These are phyloP conservation scores for Vaccinium vitisidaea DNA, from an alignment of 148 eudicot genomes.

Conservation along the genomic window DNA sequence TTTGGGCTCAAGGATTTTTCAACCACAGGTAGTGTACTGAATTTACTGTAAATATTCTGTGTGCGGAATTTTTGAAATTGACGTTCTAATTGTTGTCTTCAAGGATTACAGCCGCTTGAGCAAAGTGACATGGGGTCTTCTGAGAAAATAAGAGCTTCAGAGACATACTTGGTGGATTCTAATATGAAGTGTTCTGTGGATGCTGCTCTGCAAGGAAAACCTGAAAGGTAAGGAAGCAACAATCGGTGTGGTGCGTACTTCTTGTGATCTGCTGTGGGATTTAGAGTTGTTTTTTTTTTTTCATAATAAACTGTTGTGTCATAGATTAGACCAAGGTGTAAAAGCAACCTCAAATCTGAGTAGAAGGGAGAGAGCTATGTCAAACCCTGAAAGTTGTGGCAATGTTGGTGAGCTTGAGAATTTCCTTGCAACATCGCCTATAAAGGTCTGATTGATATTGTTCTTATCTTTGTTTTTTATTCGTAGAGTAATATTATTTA, in stretches of 20 bases:
- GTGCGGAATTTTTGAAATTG: conserved; percentile 13
- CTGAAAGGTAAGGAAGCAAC: conserved; percentile 48
- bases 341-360: conserved; percentile 37
- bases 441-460: conserved; percentile 39
- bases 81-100: conserved; percentile 31
- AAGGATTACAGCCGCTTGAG: conserved; percentile 66
- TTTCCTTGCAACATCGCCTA: conserved; percentile 35
- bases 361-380: conserved; percentile 25
- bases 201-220: conserved; percentile 66
- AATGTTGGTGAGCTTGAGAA: conserved; percentile 42
- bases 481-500: not conserved
- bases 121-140: conserved; percentile 32
- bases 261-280: not conserved
- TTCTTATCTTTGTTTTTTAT: not conserved
- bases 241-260: conserved; percentile 1
- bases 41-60: conserved; percentile 16
- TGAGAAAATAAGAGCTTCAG: conserved; percentile 25
- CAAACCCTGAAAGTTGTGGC: conserved; percentile 30
- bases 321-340: conserved; percentile 67
- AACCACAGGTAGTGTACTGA: conserved; percentile 43
- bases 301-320: conserved; percentile 23
- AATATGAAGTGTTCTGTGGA: conserved; percentile 25
- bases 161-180: conserved; percentile 20
- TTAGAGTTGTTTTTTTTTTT: not conserved
- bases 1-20: conserved; percentile 28